phyloP scores from a whole-genome alignment of 2,329 filamentous ascomycete species.

The Fusarium acutatum region DNA sequence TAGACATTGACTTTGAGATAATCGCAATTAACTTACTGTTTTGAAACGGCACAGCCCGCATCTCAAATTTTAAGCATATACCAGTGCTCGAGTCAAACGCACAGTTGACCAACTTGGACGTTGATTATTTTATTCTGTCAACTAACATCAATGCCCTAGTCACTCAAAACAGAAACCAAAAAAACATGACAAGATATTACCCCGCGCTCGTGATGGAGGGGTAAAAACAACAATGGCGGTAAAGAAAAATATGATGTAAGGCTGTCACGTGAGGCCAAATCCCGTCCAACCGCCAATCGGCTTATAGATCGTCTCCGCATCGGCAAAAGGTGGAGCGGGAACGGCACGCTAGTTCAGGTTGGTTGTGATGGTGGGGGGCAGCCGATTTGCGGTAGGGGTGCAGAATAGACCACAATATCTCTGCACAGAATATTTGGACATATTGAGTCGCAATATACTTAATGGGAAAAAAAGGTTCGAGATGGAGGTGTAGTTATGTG shows the following conservation, averaged over 20 bases:
- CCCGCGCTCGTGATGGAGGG: constrained; percentile 32
- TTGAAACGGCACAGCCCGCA: not conserved
- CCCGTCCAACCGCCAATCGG: constrained; percentile 23
- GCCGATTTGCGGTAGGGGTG: constrained; percentile 31
- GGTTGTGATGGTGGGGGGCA: constrained; percentile 14
- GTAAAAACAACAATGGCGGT: constrained; percentile 26
- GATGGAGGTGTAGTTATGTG: not conserved
- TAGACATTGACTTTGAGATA: not conserved
- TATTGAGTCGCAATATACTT: not conserved
- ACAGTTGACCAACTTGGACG: not conserved
- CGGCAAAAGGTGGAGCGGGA: constrained; percentile 32
- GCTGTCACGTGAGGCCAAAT: constrained; percentile 1
- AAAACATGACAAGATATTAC: constrained; percentile 17
- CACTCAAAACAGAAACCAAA: not conserved
- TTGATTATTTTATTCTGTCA: constrained; percentile 17
- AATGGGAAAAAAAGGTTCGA: no score
- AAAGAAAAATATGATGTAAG: constrained; percentile 34
- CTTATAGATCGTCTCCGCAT: constrained; percentile 23
- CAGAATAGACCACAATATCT: constrained; percentile 20
- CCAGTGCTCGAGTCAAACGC: not conserved
- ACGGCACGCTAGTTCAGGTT: constrained; percentile 30
- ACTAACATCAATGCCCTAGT: not conserved
- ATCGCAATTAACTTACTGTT: not conserved
- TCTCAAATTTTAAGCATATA: not conserved
- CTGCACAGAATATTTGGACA: not conserved